Evolutionary conservation across 2,329 filamentous ascomycete genomes (phyloP).

Genomic region (Cordyceps cateniannulata): DNA sequence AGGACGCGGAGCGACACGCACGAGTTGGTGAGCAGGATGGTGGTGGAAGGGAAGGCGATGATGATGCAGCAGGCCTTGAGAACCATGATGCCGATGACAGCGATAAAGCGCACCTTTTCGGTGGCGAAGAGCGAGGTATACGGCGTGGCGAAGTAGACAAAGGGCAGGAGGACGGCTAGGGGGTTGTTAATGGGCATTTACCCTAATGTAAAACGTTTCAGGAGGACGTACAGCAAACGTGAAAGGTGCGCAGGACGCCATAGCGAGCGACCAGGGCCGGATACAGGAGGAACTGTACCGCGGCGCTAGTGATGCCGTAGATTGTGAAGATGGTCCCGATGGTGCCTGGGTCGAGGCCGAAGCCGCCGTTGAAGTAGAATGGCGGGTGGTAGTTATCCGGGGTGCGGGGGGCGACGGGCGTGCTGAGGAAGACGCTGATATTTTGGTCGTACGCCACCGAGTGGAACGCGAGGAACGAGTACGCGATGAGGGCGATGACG

Average conservation of each 20-base stretch:
- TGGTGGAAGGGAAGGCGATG: slow-evolving; percentile 82
- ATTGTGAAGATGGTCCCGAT: slow-evolving; percentile 84
- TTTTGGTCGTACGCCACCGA: slow-evolving; percentile 81
- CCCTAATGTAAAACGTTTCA: not conserved
- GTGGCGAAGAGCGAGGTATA: slow-evolving; percentile 63
- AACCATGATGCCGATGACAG: slow-evolving; percentile 63
- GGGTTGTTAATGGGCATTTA: not conserved
- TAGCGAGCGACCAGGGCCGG: slow-evolving; percentile 65
- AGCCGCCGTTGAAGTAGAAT: slow-evolving; percentile 77
- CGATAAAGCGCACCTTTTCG: slow-evolving; percentile 44
- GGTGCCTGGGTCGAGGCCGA: slow-evolving; percentile 62
- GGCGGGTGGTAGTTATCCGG: slow-evolving; percentile 58
- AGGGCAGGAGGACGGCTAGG: slow-evolving; percentile 56
- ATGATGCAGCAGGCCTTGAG: slow-evolving; percentile 70
- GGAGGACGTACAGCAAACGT: slow-evolving; percentile 44
- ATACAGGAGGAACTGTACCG: slow-evolving; percentile 83
- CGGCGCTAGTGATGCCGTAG: slow-evolving; percentile 71
- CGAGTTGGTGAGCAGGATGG: slow-evolving; percentile 86
- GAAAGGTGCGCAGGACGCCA: slow-evolving; percentile 70
- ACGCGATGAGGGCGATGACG: slow-evolving; percentile 66
- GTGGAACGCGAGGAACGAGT: slow-evolving; percentile 76
- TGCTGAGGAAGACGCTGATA: slow-evolving; percentile 82
- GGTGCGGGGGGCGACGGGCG: slow-evolving; percentile 53
- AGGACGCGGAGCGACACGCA: slow-evolving; percentile 66
- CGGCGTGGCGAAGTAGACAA: slow-evolving; percentile 75